Percentiles rank a stretch among this genome's conserved stretches.
These are phyloP conservation scores for Acanthamoeba royreba DNA, from an alignment of 208 protist species.

Conservation along the genomic window DNA sequence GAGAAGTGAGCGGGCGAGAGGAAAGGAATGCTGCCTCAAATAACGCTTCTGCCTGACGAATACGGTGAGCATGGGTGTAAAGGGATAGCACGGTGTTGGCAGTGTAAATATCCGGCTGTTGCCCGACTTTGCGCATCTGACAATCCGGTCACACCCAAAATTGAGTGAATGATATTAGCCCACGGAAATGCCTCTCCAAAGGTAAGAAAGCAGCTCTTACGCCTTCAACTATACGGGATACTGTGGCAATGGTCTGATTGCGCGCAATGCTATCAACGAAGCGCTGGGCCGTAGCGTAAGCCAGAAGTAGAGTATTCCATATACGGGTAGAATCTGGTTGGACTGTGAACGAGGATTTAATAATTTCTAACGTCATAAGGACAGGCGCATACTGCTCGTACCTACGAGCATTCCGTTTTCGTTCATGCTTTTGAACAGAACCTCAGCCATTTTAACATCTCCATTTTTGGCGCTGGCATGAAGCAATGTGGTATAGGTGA, in stretches of 20 bases:
- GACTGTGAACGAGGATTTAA: neutral
- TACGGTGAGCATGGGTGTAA: neutral
- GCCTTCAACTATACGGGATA: neutral
- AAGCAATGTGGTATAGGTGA: neutral
- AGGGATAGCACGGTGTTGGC: neutral
- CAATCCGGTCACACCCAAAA: neutral
- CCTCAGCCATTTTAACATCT: neutral
- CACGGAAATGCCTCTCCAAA: neutral
- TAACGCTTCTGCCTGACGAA: neutral
- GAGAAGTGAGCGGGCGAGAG: neutral
- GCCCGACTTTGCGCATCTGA: neutral
- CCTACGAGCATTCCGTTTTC: neutral
- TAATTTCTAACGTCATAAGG: neutral
- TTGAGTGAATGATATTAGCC: neutral
- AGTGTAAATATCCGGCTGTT: neutral
- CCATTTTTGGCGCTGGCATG: neutral
- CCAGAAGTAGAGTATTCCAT: neutral
- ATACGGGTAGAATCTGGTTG: neutral
- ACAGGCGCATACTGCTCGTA: neutral
- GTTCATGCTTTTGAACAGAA: neutral
- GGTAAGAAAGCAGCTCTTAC: neutral
- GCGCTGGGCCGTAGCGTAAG: neutral
- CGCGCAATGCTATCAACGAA: neutral
- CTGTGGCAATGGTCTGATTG: neutral
- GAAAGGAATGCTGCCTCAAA: neutral